Evolutionary conservation across 1,284 basidiomycete species (phyloP), one percentile per base, ranked within the genome.

Genomic region (Lignosus rhinocerotis): DNA sequence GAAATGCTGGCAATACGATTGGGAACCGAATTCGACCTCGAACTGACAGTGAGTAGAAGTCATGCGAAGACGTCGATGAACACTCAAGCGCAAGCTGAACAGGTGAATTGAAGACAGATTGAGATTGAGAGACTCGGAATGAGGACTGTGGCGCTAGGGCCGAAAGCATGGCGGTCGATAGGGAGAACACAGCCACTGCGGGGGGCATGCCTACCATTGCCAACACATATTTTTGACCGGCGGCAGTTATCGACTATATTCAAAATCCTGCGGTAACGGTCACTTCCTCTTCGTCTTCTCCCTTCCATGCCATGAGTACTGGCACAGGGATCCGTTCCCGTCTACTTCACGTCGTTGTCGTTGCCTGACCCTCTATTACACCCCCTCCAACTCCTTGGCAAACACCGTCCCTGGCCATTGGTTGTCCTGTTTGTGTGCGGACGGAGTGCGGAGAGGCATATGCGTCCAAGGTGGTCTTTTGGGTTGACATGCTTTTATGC

Each of bases 301-400:
- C 57, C 56, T 54, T 59, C 59, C 51, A 49, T 64, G 59, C 59
- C 57, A 64, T 64, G 62, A 64, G 25, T 61, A 43, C 57, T 59
- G 45, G 55, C 45, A 44, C 49, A 39, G 55, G 62, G 31, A 48
- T 12, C 49, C 52, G 49, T 49, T 54, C 55, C 46, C 57, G 50
- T 34, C 47, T 53, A 25, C 55, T 57, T 49, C 12, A n/a, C 55
- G 32, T 33, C 42, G 43, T 36, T 31, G 17, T 33, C 42, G 43
- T 36, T 31, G 17, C 39, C 55, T 61, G 50, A 58, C 51, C 34
- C 53, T 42, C 44, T 14, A 30, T 14, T 21, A 32, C 31, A 6
- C 7, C n/a, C 38, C 44, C 25, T 21, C 46, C 14, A 19, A 32
- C 21, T 16, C 51, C 41, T 54, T 21, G 36, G 34, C 36, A 30